These are phyloP conservation scores for Trichoderma sp. DNA, from an alignment of 2,329 filamentous ascomycete species.

Conservation along the genomic window DNA sequence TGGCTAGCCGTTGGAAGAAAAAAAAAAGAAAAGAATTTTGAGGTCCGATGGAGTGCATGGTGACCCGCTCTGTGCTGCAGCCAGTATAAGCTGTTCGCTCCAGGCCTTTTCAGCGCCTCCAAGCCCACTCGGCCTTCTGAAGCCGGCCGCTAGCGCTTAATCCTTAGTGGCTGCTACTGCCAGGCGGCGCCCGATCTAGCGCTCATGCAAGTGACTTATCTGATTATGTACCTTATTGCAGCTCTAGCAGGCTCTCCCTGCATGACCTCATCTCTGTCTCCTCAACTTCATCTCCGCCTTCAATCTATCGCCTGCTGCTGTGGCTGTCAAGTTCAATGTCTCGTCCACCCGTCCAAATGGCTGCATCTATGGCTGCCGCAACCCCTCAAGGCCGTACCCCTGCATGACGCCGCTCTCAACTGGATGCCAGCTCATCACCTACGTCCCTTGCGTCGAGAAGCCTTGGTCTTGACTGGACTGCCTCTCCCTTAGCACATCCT, in stretches of 20 bases:
- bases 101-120: background rate
- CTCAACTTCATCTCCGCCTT: background rate
- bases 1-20: background rate
- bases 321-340: background rate
- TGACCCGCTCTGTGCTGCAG: background rate
- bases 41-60: background rate
- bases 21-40: constrained; percentile 11
- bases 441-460: constrained; percentile 7
- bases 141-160: background rate
- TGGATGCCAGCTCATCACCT: background rate
- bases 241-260: background rate
- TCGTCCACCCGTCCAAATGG: background rate
- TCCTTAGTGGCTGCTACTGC: background rate
- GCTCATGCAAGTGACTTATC: constrained; percentile 11
- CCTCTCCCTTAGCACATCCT: background rate
- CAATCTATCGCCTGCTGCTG: background rate
- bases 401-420: background rate
- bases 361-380: background rate
- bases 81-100: background rate
- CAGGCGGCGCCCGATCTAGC: background rate
- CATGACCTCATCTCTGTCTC: background rate
- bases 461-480: background rate
- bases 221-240: background rate
- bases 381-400: background rate
- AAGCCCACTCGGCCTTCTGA: background rate